Base-by-base conservation (phyloP, 2,329 filamentous ascomycete species). In the Sporothrix luriei region DNA sequence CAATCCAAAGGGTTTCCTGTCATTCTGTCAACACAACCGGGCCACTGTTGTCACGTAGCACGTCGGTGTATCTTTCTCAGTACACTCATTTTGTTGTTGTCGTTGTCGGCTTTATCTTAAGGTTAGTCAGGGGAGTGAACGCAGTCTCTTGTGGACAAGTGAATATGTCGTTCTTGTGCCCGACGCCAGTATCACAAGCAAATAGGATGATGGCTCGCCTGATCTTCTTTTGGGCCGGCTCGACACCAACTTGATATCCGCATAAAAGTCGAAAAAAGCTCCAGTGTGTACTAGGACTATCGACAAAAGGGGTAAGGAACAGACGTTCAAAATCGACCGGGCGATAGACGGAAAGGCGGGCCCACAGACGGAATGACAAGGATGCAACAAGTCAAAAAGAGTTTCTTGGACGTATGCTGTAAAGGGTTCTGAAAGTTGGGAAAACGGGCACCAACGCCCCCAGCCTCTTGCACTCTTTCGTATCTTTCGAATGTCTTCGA, bases 321-420 rank as follows among this genome's bases (percentile, higher is more conserved):
- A 48, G 59, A 64, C 59, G 21, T 48, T 14, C 21, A 26, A 64
- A 64, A 64, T 48, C 59, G 40, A 29, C 40, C 13, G 21, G 40
- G 59, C 16, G 59, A 40, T 48, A 40, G 59, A 64, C 6, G 46
- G 55, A 40, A 64, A 62, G 59, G 40, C 38, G 57, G 26, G 33
- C 7, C 33, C 33, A 46, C n/a, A 9, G 19, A 16, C 9, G 2
- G 13, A 21, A 26, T 33, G 59, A 9, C 29, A 49, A n/a, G 43
- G 33, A 24, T 4, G 57, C 14, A 61, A 13, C 14, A 43, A 4
- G 9, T 21, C 4, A 4, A 51, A 48, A 4, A 33, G 26, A 19
- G 3, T 61, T 24, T n/a, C 9, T 43, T n/a, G n/a, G n/a, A n/a
- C n/a, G 40, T 57, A 26, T 61, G 38, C 19, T 3, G 9, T 3